Evolutionary conservation across 768 basidiomycete genomes (phyloP).

Genomic region (Trametes maxima): DNA sequence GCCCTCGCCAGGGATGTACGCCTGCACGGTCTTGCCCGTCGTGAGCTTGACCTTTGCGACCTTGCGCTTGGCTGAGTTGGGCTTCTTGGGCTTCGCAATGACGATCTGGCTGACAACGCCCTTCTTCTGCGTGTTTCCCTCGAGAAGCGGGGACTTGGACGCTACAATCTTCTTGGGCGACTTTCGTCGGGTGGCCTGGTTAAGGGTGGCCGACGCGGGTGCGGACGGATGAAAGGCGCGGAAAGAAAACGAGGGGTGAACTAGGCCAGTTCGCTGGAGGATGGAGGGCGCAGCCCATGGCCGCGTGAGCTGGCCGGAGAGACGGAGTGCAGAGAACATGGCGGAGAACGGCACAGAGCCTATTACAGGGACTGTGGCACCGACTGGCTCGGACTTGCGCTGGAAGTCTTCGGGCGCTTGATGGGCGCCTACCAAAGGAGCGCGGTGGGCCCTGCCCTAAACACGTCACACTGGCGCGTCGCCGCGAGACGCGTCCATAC

Average conservation of each 20-base stretch:
- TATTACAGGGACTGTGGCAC: background rate
- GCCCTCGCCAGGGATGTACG: conserved; percentile 96
- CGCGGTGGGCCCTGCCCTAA: conserved; percentile 35
- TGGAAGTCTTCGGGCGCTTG: conserved; percentile 1
- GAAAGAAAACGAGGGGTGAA: conserved; percentile 18
- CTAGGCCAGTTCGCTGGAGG: conserved; percentile 11
- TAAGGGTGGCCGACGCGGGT: conserved; percentile 67
- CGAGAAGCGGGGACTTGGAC: conserved; percentile 79
- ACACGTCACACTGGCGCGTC: conserved; percentile 18
- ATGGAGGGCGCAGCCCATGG: conserved; percentile 19
- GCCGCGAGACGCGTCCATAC: conserved; percentile 21
- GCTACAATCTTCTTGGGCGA: conserved; percentile 45
- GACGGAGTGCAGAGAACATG: conserved; percentile 30
- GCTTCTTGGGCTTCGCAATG: conserved; percentile 91
- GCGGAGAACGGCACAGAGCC: conserved; percentile 15
- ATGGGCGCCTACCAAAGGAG: background rate
- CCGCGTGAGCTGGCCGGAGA: conserved; percentile 11
- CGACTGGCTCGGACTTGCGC: background rate
- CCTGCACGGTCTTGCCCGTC: conserved; percentile 86
- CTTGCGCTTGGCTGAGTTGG: conserved; percentile 98
- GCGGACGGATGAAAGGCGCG: conserved; percentile 68
- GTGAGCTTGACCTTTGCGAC: conserved; percentile 92
- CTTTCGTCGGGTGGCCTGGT: conserved; percentile 86
- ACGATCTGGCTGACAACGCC: conserved; percentile 86
- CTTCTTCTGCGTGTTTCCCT: conserved; percentile 82